phyloP scores from a whole-genome alignment of 179 eudicot genomes.

The Actinidia chinensis region DNA sequence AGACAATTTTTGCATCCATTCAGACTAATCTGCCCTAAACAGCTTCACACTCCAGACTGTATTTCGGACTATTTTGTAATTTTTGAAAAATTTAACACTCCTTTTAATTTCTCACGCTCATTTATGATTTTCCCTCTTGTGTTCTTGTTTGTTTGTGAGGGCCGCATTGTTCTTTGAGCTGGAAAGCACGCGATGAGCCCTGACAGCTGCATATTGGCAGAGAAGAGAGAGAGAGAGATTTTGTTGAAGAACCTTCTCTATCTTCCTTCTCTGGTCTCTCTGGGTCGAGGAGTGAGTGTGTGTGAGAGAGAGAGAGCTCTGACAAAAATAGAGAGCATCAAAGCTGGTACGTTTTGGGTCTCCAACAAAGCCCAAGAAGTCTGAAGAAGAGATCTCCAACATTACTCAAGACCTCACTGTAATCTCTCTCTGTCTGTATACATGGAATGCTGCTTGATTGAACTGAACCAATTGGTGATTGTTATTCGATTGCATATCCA shows the following conservation, averaged over 20 bases:
- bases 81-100: too few species aligned
- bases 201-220: background rate
- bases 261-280: background rate
- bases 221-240: background rate
- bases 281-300: background rate
- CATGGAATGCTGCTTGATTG: background rate
- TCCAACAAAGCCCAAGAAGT: slow-evolving; percentile 81
- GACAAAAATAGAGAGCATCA: slow-evolving; percentile 73
- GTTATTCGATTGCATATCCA: background rate
- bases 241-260: background rate
- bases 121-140: too few species aligned
- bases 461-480: slow-evolving; percentile 4
- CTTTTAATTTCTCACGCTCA: too few species aligned
- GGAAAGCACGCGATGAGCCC: slow-evolving; percentile 3
- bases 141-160: background rate
- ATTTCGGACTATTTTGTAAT: too few species aligned
- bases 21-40: too few species aligned
- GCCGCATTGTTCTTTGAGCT: background rate
- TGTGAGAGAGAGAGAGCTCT: slow-evolving; percentile 29
- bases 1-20: too few species aligned
- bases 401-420: slow-evolving; percentile 72
- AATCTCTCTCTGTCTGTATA: slow-evolving; percentile 23
- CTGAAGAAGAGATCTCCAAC: slow-evolving; percentile 72
- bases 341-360: slow-evolving; percentile 74
- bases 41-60: too few species aligned